Evolutionary conservation across 108 stramenopile genomes (phyloP).

Genomic region (Conticribra guillardii): DNA sequence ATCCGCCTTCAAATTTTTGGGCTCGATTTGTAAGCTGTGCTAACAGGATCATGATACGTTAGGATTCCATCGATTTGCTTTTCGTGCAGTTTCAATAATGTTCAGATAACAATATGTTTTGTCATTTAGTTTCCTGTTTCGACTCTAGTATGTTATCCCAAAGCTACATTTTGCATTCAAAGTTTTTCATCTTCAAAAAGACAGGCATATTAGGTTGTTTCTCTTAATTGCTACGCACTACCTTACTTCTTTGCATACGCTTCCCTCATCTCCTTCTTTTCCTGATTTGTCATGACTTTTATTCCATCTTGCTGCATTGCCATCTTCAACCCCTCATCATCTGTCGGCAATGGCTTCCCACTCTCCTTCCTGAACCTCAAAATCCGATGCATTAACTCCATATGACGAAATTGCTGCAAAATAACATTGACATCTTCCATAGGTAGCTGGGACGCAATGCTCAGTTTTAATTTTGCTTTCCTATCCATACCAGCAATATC

Average conservation of each 20-base stretch:
- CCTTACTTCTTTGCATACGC: constrained; percentile 18
- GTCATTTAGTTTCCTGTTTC: too few relatives aligned
- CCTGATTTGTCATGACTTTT: constrained; percentile 58
- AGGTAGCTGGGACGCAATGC: constrained; percentile 49
- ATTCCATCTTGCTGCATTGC: constrained; percentile 71
- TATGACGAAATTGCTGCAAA: constrained; percentile 67
- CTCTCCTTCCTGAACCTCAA: constrained; percentile 66
- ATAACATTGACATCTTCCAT: constrained; percentile 72
- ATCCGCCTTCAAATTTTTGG: not conserved
- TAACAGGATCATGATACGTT: too few relatives aligned
- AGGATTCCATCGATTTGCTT: too few relatives aligned
- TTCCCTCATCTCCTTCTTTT: constrained; percentile 59
- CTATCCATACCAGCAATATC: constrained; percentile 61
- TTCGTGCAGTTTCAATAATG: too few relatives aligned
- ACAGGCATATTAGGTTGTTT: too few relatives aligned
- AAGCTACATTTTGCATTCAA: too few relatives aligned
- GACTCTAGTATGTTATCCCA: too few relatives aligned
- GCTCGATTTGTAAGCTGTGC: too few relatives aligned
- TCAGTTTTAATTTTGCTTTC: constrained; percentile 51
- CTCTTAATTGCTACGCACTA: not conserved
- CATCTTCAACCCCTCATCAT: constrained; percentile 61
- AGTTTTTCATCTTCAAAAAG: too few relatives aligned
- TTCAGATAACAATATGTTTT: too few relatives aligned
- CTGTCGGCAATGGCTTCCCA: constrained; percentile 68
- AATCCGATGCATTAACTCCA: constrained; percentile 84